Percentiles rank a stretch among this genome's conserved stretches.
Evolutionary conservation across 2,329 filamentous ascomycete species (phyloP).

Genomic region (Epichloe glyceriae): DNA sequence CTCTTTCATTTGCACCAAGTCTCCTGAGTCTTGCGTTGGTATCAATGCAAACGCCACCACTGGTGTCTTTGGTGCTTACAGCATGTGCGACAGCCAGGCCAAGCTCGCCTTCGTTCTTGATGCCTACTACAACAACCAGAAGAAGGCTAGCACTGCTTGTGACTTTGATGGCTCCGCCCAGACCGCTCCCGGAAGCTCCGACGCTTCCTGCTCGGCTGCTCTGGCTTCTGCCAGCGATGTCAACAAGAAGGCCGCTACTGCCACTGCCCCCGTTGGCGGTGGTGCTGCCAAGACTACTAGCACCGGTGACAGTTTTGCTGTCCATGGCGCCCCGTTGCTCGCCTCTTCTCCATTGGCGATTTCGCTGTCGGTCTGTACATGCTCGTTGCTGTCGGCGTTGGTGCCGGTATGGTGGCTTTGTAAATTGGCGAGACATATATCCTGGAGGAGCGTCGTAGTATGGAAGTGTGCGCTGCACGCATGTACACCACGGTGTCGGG

Average conservation of each 20-base stretch:
- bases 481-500: not conserved
- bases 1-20: constrained; percentile 53
- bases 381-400: constrained; percentile 36
- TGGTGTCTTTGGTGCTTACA: constrained; percentile 63
- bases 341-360: constrained; percentile 32
- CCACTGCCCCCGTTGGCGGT: constrained; percentile 4
- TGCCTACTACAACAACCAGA: constrained; percentile 52
- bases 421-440: constrained; percentile 22
- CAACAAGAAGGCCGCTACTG: constrained; percentile 20
- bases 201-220: constrained; percentile 42
- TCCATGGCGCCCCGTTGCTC: constrained; percentile 16
- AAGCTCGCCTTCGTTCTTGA: constrained; percentile 64
- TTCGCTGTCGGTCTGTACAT: constrained; percentile 37
- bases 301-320: constrained; percentile 5
- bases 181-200: constrained; percentile 33
- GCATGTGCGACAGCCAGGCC: constrained; percentile 58
- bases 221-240: constrained; percentile 50
- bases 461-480: constrained; percentile 8
- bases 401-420: constrained; percentile 40
- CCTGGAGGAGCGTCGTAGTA: not conserved
- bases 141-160: constrained; percentile 46
- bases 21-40: constrained; percentile 46
- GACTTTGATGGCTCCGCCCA: constrained; percentile 56
- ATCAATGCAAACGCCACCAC: constrained; percentile 54
- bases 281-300: constrained; percentile 3